These are phyloP conservation scores for Moniliella sp. DNA, from an alignment of 1,284 basidiomycete species.

Conservation along the genomic window DNA sequence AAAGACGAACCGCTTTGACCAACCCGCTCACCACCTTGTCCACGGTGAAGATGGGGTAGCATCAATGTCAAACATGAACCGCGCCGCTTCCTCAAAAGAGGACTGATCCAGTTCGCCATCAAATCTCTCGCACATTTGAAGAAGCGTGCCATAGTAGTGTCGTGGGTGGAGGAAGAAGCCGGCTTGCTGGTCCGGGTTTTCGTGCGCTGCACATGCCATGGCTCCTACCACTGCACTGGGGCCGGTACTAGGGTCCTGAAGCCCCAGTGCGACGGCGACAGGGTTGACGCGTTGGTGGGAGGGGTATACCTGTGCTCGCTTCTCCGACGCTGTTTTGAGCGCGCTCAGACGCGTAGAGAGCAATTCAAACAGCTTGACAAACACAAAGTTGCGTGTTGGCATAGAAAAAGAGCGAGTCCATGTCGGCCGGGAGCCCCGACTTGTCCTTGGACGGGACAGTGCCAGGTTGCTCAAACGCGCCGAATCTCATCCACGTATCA, in stretches of 20 bases:
- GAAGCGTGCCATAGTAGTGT: slow-evolving; percentile 58
- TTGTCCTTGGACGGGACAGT: neutral
- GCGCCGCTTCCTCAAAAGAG: slow-evolving; percentile 77
- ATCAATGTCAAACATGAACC: slow-evolving; percentile 88
- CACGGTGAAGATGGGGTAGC: slow-evolving; percentile 71
- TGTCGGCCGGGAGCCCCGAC: neutral
- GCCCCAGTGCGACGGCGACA: slow-evolving; percentile 44
- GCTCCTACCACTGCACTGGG: slow-evolving; percentile 31
- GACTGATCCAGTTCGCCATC: slow-evolving; percentile 72
- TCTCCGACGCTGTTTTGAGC: slow-evolving; percentile 48
- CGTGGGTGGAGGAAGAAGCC: slow-evolving; percentile 35
- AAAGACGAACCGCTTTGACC: slow-evolving; percentile 12
- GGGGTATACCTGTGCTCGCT: slow-evolving; percentile 30
- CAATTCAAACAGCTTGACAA: slow-evolving; percentile 57
- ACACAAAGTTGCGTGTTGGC: slow-evolving; percentile 74
- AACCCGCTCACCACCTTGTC: slow-evolving; percentile 58
- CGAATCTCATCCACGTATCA: slow-evolving; percentile 12
- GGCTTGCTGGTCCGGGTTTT: slow-evolving; percentile 7
- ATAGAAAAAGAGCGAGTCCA: slow-evolving; percentile 48
- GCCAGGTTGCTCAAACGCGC: too few species aligned
- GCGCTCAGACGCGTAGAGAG: slow-evolving; percentile 61
- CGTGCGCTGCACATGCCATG: slow-evolving; percentile 2
- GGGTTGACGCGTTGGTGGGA: slow-evolving; percentile 37
- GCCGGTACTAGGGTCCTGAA: slow-evolving; percentile 39
- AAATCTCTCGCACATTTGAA: slow-evolving; percentile 84